These are phyloP conservation scores for Epicoccum sorghinum DNA, from an alignment of 2,329 filamentous ascomycete species.

Conservation along the genomic window DNA sequence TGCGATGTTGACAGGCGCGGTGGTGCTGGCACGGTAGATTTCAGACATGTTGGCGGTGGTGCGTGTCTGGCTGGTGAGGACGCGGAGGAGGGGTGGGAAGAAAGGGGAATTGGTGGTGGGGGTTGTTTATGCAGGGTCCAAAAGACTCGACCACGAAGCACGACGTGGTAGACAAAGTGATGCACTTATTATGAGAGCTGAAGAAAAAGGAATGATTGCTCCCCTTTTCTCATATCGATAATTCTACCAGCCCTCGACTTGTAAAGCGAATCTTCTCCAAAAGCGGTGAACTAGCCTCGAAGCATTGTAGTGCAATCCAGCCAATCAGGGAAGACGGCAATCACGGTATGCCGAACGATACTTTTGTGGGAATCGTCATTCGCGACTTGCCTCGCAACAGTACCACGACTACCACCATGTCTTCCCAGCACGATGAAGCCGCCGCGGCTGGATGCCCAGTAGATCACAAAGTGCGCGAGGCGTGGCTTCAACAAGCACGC, in stretches of 20 bases:
- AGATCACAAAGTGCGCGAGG: conserved; percentile 84
- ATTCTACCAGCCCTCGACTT: conserved; percentile 10
- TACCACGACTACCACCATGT: conserved; percentile 26
- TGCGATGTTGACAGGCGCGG: conserved; percentile 96
- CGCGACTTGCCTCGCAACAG: conserved; percentile 10
- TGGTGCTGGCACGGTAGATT: conserved; percentile 92
- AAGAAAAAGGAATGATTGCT: neutral
- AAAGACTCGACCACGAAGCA: conserved; percentile 8
- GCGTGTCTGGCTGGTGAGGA: conserved; percentile 3
- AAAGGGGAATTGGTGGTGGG: conserved; percentile 23
- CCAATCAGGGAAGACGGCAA: conserved; percentile 28
- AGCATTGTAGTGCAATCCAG: conserved; percentile 7
- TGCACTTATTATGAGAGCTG: neutral
- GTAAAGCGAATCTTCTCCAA: conserved; percentile 6
- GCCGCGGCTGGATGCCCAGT: conserved; percentile 71
- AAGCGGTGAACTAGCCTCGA: conserved; percentile 21
- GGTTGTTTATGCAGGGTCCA: conserved; percentile 38
- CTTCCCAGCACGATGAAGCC: conserved; percentile 38
- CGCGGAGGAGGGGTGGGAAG: conserved; percentile 12
- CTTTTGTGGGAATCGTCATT: conserved; percentile 32
- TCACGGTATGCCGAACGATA: conserved; percentile 21
- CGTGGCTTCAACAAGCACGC: conserved; percentile 78
- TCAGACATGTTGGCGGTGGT: conserved; percentile 47
- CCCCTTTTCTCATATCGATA: conserved; percentile 13
- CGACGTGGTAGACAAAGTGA: neutral